Conservation (phyloP, 1,284 basidiomycete genomes). For the Cryptococcus sp. region DNA sequence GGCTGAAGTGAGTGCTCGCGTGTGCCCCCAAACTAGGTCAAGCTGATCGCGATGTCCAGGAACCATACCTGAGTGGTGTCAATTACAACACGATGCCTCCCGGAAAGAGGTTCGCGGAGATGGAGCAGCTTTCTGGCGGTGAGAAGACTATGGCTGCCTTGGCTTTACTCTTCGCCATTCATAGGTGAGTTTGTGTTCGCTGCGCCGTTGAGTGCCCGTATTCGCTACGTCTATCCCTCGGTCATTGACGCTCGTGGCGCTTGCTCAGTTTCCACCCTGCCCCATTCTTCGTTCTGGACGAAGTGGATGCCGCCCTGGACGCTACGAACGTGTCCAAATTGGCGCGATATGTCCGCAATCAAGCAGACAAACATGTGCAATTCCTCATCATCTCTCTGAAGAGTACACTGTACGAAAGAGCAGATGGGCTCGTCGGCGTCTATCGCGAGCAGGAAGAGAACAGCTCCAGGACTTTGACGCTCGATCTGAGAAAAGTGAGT, state of each 20-base stretch:
- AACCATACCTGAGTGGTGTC: conserved; percentile 93
- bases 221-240: too few relatives aligned
- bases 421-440: conserved; percentile 88
- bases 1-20: conserved; percentile 66
- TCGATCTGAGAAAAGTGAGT: conserved; percentile 71
- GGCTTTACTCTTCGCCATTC: conserved; percentile 93
- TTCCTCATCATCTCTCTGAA: conserved; percentile 96
- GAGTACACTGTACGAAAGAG: conserved; percentile 71
- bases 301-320: conserved; percentile 73
- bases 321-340: conserved; percentile 94
- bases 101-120: conserved; percentile 98
- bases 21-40: background rate
- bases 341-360: conserved; percentile 81
- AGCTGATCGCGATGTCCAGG: conserved; percentile 58
- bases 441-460: conserved; percentile 92
- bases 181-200: conserved; percentile 62
- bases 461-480: conserved; percentile 81
- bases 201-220: conserved; percentile 18
- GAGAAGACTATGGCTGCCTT: conserved; percentile 98
- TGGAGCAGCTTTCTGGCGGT: conserved; percentile 97
- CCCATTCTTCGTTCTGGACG: conserved; percentile 98
- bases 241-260: too few relatives aligned
- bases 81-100: conserved; percentile 99
- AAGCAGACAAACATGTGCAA: conserved; percentile 71
- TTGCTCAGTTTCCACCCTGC: conserved; percentile 83